These are phyloP conservation scores for Candida palmyrensis DNA, from an alignment of 805 yeast genomes.

Conservation along the genomic window DNA sequence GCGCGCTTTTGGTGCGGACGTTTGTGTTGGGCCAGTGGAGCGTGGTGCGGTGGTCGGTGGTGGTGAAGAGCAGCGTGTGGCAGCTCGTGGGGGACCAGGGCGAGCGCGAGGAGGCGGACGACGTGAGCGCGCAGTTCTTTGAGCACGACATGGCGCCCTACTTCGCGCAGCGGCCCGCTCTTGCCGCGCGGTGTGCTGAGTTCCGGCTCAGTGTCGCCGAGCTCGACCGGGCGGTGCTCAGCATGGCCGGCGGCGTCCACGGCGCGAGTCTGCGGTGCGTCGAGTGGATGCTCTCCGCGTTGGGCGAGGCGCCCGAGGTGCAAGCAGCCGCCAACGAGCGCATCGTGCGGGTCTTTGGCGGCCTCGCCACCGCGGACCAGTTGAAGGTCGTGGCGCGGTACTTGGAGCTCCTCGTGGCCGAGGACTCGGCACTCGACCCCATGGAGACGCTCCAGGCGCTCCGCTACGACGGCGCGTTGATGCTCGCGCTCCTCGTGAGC, in stretches of 20 bases:
- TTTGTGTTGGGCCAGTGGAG: conserved; percentile 69
- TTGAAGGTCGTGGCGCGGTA: conserved; percentile 43
- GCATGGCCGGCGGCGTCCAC: conserved; percentile 42
- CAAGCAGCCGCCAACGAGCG: conserved; percentile 45
- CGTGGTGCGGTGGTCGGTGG: conserved; percentile 24
- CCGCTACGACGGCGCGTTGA: conserved; percentile 49
- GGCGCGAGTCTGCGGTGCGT: too few species aligned
- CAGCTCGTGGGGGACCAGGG: conserved; percentile 14
- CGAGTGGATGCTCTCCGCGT: conserved; percentile 52
- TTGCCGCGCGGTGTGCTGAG: conserved; percentile 38
- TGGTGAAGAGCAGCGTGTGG: conserved; percentile 48
- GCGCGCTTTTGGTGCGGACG: conserved; percentile 49
- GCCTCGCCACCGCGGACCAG: conserved; percentile 53
- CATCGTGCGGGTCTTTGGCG: conserved; percentile 49
- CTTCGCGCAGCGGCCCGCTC: conserved; percentile 35
- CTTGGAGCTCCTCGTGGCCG: conserved; percentile 52
- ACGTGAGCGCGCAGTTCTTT: not conserved
- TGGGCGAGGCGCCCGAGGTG: conserved; percentile 34
- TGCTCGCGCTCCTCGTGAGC: conserved; percentile 54
- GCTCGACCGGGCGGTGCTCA: conserved; percentile 44
- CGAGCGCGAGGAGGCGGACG: too few species aligned
- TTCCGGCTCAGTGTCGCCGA: conserved; percentile 56
- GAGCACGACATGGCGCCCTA: conserved; percentile 11
- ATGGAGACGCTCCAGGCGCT: conserved; percentile 49
- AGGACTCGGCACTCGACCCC: conserved; percentile 31